Conservation (phyloP, 169 alveolate genomes). For the Cryptosporidium bovis region DNA sequence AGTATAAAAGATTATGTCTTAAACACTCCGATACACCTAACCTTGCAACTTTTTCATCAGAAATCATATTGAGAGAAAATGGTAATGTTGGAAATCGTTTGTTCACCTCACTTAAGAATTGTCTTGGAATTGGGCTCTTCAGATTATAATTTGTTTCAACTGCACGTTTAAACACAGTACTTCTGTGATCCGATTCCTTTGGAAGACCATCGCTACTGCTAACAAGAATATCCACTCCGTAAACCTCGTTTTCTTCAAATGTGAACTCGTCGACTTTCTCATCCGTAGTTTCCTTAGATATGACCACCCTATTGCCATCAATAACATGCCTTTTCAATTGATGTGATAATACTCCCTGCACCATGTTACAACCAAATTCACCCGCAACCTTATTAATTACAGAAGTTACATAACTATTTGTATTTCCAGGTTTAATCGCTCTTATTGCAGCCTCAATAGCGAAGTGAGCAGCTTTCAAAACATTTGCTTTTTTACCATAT, state of each 20-base stretch:
- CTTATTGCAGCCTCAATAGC: constrained; percentile 94
- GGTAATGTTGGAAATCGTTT: constrained; percentile 86
- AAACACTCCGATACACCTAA: constrained; percentile 96
- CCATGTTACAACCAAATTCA: constrained; percentile 89
- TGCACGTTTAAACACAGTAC: constrained; percentile 94
- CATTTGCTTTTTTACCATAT: constrained; percentile 79
- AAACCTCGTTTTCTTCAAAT: constrained; percentile 94
- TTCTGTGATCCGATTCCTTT: constrained; percentile 90
- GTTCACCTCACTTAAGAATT: constrained; percentile 92
- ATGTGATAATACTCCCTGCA: constrained; percentile 93
- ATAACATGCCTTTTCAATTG: constrained; percentile 93
- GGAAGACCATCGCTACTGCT: constrained; percentile 95
- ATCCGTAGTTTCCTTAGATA: constrained; percentile 89
- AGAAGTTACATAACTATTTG: constrained; percentile 92
- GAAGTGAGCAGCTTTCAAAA: constrained; percentile 89
- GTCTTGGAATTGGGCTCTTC: constrained; percentile 93
- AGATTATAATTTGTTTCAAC: constrained; percentile 93
- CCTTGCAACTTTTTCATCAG: constrained; percentile 83
- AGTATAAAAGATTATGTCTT: constrained; percentile 93
- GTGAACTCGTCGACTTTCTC: constrained; percentile 93
- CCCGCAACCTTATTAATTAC: constrained; percentile 88
- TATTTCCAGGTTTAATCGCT: constrained; percentile 88
- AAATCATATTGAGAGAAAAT: constrained; percentile 82
- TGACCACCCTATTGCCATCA: constrained; percentile 91
- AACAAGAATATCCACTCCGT: constrained; percentile 91